These are phyloP conservation scores for Spathaspora sp. DNA, from an alignment of 1,139 yeast species.

Conservation along the genomic window DNA sequence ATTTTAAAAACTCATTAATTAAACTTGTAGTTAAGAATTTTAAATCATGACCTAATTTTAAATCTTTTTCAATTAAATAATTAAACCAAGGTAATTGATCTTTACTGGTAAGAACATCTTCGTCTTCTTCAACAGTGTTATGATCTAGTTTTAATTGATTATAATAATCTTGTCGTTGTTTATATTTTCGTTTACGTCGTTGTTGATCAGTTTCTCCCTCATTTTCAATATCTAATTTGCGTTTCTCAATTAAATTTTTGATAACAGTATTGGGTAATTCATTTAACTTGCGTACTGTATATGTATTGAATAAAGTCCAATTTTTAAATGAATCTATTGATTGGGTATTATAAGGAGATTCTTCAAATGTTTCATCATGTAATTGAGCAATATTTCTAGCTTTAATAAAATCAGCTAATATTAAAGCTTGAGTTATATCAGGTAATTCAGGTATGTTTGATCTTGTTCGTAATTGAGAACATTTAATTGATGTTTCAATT, in stretches of 20 bases:
- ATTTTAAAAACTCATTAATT: slow-evolving; percentile 26
- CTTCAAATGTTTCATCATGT: slow-evolving; percentile 16
- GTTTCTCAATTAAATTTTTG: slow-evolving; percentile 38
- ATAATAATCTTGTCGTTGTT: slow-evolving; percentile 40
- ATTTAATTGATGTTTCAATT: slow-evolving; percentile 37
- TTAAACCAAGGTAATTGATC: slow-evolving; percentile 41
- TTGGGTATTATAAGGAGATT: slow-evolving; percentile 33
- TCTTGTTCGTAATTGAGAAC: slow-evolving; percentile 16
- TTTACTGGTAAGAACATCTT: slow-evolving; percentile 24
- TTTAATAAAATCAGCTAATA: slow-evolving; percentile 51
- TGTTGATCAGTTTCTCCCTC: slow-evolving; percentile 32
- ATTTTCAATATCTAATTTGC: slow-evolving; percentile 28
- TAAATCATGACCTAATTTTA: slow-evolving; percentile 42
- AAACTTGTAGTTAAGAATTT: slow-evolving; percentile 35
- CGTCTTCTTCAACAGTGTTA: slow-evolving; percentile 24
- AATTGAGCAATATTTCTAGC: slow-evolving; percentile 28
- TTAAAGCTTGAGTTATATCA: slow-evolving; percentile 63
- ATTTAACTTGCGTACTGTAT: slow-evolving; percentile 27
- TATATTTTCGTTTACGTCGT: slow-evolving; percentile 22
- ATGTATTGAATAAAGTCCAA: slow-evolving; percentile 31
- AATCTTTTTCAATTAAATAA: slow-evolving; percentile 44
- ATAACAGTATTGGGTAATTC: slow-evolving; percentile 33
- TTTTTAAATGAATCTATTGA: slow-evolving; percentile 36
- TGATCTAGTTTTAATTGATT: slow-evolving; percentile 33
- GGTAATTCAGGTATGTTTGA: slow-evolving; percentile 39